Percentiles rank a stretch among this genome's conserved stretches.
Conservation (phyloP, 2,329 filamentous ascomycete species). For the Dactylellina parvicollis region DNA sequence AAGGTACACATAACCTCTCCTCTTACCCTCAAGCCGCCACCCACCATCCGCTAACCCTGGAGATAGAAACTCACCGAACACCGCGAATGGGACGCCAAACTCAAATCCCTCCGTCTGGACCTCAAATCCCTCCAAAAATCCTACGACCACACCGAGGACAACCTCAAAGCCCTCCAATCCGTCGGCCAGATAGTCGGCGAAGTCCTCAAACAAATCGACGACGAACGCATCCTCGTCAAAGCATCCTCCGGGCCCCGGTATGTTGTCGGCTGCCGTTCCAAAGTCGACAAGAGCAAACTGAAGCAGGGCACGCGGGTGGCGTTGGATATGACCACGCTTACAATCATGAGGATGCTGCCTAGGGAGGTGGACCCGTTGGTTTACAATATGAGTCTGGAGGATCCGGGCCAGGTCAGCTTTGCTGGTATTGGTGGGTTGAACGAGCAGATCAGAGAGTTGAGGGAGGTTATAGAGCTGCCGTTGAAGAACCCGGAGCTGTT, state of each 20-base stretch:
- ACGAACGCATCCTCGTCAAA: constrained; percentile 94
- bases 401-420: constrained; percentile 97
- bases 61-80: constrained; percentile 77
- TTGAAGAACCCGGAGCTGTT: constrained; percentile 99
- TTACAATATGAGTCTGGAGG: constrained; percentile 99
- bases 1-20: constrained; percentile 62
- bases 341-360: constrained; percentile 99
- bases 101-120: constrained; percentile 90
- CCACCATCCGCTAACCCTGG: constrained; percentile 20
- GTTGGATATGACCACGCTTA: constrained; percentile 98
- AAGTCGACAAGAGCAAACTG: constrained; percentile 95
- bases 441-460: constrained; percentile 95
- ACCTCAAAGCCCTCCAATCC: constrained; percentile 98
- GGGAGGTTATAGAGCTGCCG: constrained; percentile 96
- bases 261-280: constrained; percentile 96
- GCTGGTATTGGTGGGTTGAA: constrained; percentile 97
- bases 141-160: constrained; percentile 96
- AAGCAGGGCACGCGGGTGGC: constrained; percentile 98
- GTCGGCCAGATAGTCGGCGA: constrained; percentile 99
- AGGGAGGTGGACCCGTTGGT: constrained; percentile 97
- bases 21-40: neutral
- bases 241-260: constrained; percentile 96
- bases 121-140: constrained; percentile 96
- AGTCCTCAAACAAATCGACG: constrained; percentile 97
- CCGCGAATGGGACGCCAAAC: constrained; percentile 97